Conservation (phyloP, 1,284 basidiomycete genomes). For the Sanguinoderma infundibulare region DNA sequence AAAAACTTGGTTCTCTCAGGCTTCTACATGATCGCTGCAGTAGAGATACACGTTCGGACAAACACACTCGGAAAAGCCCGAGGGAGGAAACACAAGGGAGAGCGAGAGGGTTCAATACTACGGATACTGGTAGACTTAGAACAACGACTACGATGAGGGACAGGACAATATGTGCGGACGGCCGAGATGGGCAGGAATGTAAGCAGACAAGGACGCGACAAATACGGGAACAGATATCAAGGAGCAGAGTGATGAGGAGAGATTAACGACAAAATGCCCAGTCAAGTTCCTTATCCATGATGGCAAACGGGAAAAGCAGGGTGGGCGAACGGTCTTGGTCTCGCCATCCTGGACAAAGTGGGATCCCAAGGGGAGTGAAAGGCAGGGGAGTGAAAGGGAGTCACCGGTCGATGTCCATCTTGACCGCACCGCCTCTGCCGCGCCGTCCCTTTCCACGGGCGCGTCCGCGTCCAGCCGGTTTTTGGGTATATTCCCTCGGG, state of each 20-base stretch:
- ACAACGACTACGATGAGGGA: background rate
- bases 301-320: background rate
- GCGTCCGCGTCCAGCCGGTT: conserved; percentile 33
- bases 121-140: background rate
- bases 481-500: conserved; percentile 55
- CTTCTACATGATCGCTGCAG: too few relatives aligned
- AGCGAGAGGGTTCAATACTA: background rate
- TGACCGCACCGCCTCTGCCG: conserved; percentile 37
- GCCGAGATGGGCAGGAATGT: background rate
- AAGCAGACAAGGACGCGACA: background rate
- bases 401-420: conserved; percentile 43
- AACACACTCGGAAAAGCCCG: too few relatives aligned
- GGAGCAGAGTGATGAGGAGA: background rate
- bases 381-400: too few relatives aligned
- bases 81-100: background rate
- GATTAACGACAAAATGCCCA: background rate
- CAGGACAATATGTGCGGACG: background rate
- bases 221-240: background rate
- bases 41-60: too few relatives aligned
- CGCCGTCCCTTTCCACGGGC: conserved; percentile 35
- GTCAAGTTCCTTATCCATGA: background rate
- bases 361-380: background rate
- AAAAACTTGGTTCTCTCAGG: too few relatives aligned
- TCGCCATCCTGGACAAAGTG: background rate
- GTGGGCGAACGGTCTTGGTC: background rate